Evolutionary conservation across 225 moss, liverwort and hornwort genomes (phyloP).

Genomic region (Pseudisothecium myosuroides): DNA sequence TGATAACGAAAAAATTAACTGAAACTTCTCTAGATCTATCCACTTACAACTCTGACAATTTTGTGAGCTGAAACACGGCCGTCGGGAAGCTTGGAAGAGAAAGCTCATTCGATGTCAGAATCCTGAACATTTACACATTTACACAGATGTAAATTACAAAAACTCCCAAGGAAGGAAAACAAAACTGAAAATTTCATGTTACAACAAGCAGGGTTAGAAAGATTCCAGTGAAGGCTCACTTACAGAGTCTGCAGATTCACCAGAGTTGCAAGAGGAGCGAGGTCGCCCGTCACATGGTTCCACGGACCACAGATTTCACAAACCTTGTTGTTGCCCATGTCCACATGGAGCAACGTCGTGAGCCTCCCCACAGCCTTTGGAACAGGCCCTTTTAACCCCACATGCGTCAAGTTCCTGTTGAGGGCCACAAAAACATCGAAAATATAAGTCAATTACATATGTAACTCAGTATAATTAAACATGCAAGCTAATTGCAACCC

Average conservation of each 20-base stretch:
- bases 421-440: not conserved
- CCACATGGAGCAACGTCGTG: slow-evolving; percentile 2
- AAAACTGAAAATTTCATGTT: not conserved
- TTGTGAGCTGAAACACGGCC: slow-evolving; percentile 1
- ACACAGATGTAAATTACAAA: not conserved
- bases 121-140: not conserved
- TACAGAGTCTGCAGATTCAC: slow-evolving; percentile 22
- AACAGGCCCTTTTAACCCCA: slow-evolving; percentile 14
- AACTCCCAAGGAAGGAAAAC: not conserved
- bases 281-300: slow-evolving; percentile 33
- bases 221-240: not conserved
- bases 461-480: not conserved
- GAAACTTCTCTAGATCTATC: not conserved
- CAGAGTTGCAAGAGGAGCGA: slow-evolving; percentile 9
- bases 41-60: slow-evolving; percentile 17
- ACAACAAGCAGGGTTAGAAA: not conserved
- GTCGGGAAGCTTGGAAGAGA: slow-evolving; percentile 8
- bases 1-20: not conserved
- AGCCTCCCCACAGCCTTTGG: slow-evolving; percentile 18
- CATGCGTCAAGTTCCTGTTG: slow-evolving; percentile 24
- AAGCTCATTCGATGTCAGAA: slow-evolving; percentile 26
- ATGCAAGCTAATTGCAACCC: not conserved
- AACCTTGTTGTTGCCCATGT: slow-evolving; percentile 28
- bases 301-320: slow-evolving; percentile 14
- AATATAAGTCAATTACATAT: not conserved